Evolutionary conservation across 2,329 filamentous ascomycete genomes (phyloP), one percentile per base, ranked within the genome.

Genomic region (Fusarium coffeatum): DNA sequence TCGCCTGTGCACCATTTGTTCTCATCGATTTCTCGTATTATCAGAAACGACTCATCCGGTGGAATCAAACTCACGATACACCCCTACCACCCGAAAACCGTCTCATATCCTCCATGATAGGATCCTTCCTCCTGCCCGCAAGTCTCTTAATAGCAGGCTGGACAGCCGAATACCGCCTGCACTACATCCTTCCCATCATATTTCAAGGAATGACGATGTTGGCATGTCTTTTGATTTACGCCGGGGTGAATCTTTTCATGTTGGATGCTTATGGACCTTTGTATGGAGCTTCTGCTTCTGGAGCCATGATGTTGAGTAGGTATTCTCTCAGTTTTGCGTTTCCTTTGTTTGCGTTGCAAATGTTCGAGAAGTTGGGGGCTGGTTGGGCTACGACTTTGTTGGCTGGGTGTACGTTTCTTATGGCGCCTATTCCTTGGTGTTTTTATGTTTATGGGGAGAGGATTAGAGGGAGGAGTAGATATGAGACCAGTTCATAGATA

Each of bases 391-490:
- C 66, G 1, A 66, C 66, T 0, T 13, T 66, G 2, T 23, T 69
- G n/a, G 61, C 66, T 8, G 23, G 45, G 0, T 27, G 20, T 34
- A 69, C 66, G 0, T 15, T 69, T 0, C 5, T 69, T 1, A 69
- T 69, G 66, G 66, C 66, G 3, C 66, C 66, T 27, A 69, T 69
- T n/a, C 66, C 66, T 0, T 69, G 66, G 66, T 69, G 66, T 3
- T 69, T 69, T 6, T 69, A 60, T 49, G 45, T 48, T 4, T 69
- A 48, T 47, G 66, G 66, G 0, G 28, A 55, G 6, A n/a, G 12
- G 1, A 53, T 69, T 1, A 18, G 66, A 2, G 63, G 37, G 2
- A 57, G 66, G 11, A 69, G 66, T 16, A 66, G 55, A n/a, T 69
- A 69, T 22, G 66, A 69, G 12, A 51, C 61, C 1, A 69, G 66